A percentile compares a stretch with the other conserved stretches of the same genome.
These are phyloP conservation scores for Nannochloris sp. DNA, from an alignment of 139 green algal genomes.

Conservation along the genomic window DNA sequence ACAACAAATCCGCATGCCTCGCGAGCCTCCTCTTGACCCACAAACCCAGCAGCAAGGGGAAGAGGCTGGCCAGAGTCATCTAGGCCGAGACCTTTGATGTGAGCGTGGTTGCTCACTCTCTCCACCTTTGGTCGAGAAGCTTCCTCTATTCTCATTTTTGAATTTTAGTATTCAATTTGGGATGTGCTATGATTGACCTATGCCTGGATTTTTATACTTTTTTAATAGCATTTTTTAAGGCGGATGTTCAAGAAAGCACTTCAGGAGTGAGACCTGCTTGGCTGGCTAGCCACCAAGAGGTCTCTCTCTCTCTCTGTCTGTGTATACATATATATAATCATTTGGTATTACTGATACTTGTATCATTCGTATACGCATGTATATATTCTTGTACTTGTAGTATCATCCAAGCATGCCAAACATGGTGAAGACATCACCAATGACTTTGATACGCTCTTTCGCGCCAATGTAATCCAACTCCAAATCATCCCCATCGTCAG, in stretches of 20 bases:
- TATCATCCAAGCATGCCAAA: not conserved
- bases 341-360: too few species aligned
- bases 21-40: constrained; percentile 87
- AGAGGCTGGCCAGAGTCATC: constrained; percentile 72
- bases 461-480: constrained; percentile 1
- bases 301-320: too few species aligned
- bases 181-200: not conserved
- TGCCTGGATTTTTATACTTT: not conserved
- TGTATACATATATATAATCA: too few species aligned
- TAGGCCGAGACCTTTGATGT: constrained; percentile 96
- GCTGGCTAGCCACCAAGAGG: too few species aligned
- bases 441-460: not conserved
- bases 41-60: constrained; percentile 76
- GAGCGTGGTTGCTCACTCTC: constrained; percentile 93
- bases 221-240: too few species aligned
- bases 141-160: constrained; percentile 89
- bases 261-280: too few species aligned
- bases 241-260: too few species aligned
- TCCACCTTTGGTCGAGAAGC: constrained; percentile 81
- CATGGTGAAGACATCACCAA: constrained; percentile 1
- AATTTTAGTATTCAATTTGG: not conserved
- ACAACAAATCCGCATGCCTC: constrained; percentile 96
- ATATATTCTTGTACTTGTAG: too few species aligned
- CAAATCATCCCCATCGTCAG: constrained; percentile 5
- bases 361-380: too few species aligned